These are phyloP conservation scores for Flaveria floridana DNA, from an alignment of 140 eudicot species.

Conservation along the genomic window DNA sequence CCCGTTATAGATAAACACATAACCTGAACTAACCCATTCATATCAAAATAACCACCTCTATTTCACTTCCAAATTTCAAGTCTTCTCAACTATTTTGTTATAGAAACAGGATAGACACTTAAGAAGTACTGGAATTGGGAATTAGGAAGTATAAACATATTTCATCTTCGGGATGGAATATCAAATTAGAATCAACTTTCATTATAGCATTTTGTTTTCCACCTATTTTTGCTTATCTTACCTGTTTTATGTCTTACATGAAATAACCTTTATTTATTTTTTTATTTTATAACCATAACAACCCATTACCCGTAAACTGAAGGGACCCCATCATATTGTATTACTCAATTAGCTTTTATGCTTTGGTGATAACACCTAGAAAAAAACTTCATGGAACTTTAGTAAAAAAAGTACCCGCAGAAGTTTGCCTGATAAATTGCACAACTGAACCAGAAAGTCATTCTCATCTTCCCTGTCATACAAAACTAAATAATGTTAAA, in stretches of 20 bases:
- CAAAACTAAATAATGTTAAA: constrained; percentile 6
- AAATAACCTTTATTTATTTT: constrained; percentile 18
- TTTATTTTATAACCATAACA: too few species aligned
- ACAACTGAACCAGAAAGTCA: constrained; percentile 83
- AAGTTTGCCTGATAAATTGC: constrained; percentile 83
- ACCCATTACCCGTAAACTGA: too few species aligned
- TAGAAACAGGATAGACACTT: too few species aligned
- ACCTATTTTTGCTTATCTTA: background rate
- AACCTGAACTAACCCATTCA: too few species aligned
- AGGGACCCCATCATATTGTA: too few species aligned
- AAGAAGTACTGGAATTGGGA: too few species aligned
- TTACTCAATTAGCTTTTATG: too few species aligned
- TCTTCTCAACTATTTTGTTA: too few species aligned
- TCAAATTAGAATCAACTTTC: background rate
- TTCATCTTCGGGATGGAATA: background rate
- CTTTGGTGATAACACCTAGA: too few species aligned
- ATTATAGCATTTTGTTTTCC: background rate
- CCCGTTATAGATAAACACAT: too few species aligned
- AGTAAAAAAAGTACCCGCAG: constrained; percentile 50
- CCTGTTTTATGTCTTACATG: background rate
- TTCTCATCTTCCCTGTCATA: constrained; percentile 76
- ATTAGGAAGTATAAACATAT: background rate
- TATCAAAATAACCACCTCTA: too few species aligned
- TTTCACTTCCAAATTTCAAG: too few species aligned
- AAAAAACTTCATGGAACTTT: background rate